These are phyloP conservation scores for Yamadazyma sp. DNA, from an alignment of 805 yeast genomes.

Conservation along the genomic window DNA sequence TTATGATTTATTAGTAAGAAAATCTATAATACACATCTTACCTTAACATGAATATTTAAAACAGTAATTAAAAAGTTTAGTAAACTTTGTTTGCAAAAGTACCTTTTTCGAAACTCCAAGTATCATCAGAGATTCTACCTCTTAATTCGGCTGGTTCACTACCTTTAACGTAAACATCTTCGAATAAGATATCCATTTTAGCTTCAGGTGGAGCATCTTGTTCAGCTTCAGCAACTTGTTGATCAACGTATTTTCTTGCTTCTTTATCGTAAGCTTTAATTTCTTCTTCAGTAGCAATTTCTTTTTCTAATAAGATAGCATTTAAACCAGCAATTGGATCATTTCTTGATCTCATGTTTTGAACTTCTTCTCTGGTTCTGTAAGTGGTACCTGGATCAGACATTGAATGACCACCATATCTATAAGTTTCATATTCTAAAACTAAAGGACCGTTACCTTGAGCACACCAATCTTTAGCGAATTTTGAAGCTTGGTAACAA, in stretches of 20 bases:
- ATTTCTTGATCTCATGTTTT: slow-evolving; percentile 97
- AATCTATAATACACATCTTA: slow-evolving; percentile 1
- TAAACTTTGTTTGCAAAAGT: slow-evolving; percentile 46
- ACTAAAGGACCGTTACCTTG: slow-evolving; percentile 95
- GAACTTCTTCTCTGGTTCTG: slow-evolving; percentile 99
- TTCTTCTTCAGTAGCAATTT: slow-evolving; percentile 91
- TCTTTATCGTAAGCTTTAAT: slow-evolving; percentile 92
- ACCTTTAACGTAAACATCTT: slow-evolving; percentile 95
- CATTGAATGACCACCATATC: slow-evolving; percentile 99
- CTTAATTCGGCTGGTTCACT: slow-evolving; percentile 88
- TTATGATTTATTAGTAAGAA: neutral
- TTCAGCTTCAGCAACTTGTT: slow-evolving; percentile 92
- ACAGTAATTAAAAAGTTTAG: slow-evolving; percentile 18
- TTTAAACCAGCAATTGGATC: slow-evolving; percentile 98
- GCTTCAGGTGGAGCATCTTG: slow-evolving; percentile 95
- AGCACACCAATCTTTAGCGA: slow-evolving; percentile 94
- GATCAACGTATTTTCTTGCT: slow-evolving; percentile 93
- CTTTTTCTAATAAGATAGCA: slow-evolving; percentile 76
- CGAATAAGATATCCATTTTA: slow-evolving; percentile 88
- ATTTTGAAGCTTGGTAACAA: slow-evolving; percentile 91
- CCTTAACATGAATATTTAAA: neutral
- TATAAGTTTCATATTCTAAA: slow-evolving; percentile 95
- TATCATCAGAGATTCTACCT: slow-evolving; percentile 95
- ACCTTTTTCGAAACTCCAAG: slow-evolving; percentile 72
- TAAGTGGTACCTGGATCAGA: slow-evolving; percentile 99